These are phyloP conservation scores for Boletus sp. DNA, from an alignment of 768 basidiomycete genomes.

Conservation along the genomic window DNA sequence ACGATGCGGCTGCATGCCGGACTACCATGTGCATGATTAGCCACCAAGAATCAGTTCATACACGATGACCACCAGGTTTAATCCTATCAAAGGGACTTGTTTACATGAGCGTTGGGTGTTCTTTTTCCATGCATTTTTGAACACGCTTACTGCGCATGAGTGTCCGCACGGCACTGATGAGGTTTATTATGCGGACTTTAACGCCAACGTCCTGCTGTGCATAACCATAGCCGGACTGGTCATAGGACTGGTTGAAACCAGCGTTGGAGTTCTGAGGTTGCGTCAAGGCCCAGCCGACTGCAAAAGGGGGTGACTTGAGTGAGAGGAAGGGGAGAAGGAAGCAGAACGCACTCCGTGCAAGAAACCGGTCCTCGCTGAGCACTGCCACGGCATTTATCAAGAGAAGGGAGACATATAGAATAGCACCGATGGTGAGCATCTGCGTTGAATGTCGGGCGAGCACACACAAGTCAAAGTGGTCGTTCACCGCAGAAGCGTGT, in stretches of 20 bases:
- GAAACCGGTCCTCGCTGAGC: conserved; percentile 93
- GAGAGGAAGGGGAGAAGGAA: conserved; percentile 2
- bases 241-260: conserved; percentile 66
- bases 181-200: conserved; percentile 84
- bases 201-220: conserved; percentile 63
- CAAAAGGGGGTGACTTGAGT: conserved; percentile 17
- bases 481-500: no score
- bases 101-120: conserved; percentile 18
- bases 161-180: conserved; percentile 94
- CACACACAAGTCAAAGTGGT: no score
- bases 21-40: conserved; percentile 28
- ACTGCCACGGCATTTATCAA: conserved; percentile 94
- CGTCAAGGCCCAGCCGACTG: conserved; percentile 88
- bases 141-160: conserved; percentile 89
- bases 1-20: conserved; percentile 12
- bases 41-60: conserved; percentile 78
- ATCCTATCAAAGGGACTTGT: conserved; percentile 85
- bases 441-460: conserved; percentile 8
- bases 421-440: conserved; percentile 63
- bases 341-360: conserved; percentile 74
- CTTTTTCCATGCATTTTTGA: conserved; percentile 11
- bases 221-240: conserved; percentile 57
- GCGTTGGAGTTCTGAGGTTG: conserved; percentile 56
- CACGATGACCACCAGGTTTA: conserved; percentile 84
- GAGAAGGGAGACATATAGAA: conserved; percentile 84